A percentile compares a stretch with the other conserved stretches of the same genome.
These are phyloP conservation scores for Acanthamoeba culbertsoni DNA, from an alignment of 208 protist species.

Conservation along the genomic window DNA sequence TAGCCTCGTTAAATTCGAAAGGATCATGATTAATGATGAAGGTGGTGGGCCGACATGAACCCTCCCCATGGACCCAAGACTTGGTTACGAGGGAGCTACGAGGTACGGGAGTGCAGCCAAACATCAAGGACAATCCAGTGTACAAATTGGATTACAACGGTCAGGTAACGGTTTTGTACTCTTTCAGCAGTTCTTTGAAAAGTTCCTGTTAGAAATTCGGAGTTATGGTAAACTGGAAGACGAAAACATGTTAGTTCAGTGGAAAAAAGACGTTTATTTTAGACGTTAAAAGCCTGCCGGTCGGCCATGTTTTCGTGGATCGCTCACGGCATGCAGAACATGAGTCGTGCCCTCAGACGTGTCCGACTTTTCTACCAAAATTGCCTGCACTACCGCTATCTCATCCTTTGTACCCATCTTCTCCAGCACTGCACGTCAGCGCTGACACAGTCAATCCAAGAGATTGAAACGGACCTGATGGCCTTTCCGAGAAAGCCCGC, in stretches of 20 bases:
- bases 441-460: not conserved
- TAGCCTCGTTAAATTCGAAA: not conserved
- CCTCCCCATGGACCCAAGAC: not conserved
- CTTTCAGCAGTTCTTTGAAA: not conserved
- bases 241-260: not conserved
- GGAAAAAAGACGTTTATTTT: too few species aligned
- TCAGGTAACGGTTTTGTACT: too few species aligned
- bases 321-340: not conserved
- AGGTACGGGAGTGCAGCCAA: not conserved
- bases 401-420: not conserved
- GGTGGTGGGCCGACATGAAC: not conserved
- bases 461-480: not conserved
- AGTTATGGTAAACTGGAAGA: too few species aligned
- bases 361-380: not conserved
- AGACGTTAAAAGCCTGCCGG: not conserved
- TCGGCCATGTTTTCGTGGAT: slow-evolving; percentile 2
- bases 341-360: not conserved
- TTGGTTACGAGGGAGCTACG: not conserved
- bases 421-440: not conserved
- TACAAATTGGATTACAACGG: too few species aligned
- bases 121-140: not conserved
- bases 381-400: not conserved
- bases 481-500: not conserved
- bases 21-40: not conserved
- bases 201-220: too few species aligned